These are phyloP conservation scores for Tolypocladium ovalisporum DNA, from an alignment of 2,329 filamentous ascomycete genomes.

Conservation along the genomic window DNA sequence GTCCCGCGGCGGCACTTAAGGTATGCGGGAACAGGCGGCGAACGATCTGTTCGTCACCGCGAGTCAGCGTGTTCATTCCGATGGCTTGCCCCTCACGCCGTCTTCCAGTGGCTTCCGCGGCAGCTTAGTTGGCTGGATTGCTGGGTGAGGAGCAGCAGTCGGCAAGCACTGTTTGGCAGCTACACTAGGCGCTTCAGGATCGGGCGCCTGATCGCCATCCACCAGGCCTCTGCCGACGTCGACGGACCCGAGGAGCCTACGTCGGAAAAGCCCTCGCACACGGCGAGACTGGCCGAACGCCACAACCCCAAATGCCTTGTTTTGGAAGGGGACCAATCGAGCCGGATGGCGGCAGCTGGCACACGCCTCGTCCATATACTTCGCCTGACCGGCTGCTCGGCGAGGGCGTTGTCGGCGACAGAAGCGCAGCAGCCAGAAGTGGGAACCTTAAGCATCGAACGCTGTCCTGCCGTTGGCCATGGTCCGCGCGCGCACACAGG, in stretches of 20 bases:
- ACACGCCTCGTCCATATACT: background rate
- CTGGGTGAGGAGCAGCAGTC: background rate
- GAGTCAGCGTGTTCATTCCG: constrained; percentile 4
- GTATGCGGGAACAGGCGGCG: background rate
- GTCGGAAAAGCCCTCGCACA: too few species aligned
- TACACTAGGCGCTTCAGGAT: background rate
- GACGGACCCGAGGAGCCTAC: background rate
- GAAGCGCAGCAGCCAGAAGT: background rate
- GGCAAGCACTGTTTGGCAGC: background rate
- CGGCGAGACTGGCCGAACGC: background rate
- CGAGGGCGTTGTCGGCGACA: background rate
- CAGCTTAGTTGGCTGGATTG: background rate
- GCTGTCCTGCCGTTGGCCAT: background rate
- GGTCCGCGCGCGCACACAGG: background rate
- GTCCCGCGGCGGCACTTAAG: background rate
- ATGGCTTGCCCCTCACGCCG: background rate
- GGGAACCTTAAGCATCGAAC: background rate
- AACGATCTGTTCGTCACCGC: background rate
- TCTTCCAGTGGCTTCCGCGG: background rate
- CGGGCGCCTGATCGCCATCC: background rate
- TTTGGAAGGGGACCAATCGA: background rate
- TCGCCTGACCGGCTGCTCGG: background rate
- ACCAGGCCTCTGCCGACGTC: background rate
- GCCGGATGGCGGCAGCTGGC: background rate
- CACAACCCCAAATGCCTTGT: background rate